phyloP scores from a whole-genome alignment of 768 basidiomycete genomes.

The Podaxis sp. region DNA sequence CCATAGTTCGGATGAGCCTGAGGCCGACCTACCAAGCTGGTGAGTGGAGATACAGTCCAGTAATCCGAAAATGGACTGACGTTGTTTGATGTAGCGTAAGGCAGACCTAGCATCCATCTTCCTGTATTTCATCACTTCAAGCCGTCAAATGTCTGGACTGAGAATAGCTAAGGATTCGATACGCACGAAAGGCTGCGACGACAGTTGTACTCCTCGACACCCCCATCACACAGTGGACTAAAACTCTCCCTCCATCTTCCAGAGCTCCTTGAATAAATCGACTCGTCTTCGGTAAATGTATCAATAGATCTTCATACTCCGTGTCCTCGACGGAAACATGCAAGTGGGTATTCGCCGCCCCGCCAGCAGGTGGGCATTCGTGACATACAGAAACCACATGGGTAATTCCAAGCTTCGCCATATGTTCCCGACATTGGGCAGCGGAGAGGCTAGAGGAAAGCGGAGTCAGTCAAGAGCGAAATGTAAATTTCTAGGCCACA shows the following conservation, averaged over 20 bases:
- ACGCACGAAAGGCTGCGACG: conserved; percentile 54
- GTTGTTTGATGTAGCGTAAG: conserved; percentile 46
- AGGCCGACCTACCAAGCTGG: conserved; percentile 31
- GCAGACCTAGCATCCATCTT: conserved; percentile 41
- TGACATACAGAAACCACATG: conserved; percentile 58
- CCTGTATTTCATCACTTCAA: conserved; percentile 48
- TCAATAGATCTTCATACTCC: conserved; percentile 55
- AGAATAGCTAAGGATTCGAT: conserved; percentile 1
- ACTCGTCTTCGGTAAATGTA: conserved; percentile 59
- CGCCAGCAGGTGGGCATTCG: conserved; percentile 44
- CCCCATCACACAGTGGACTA: conserved; percentile 76
- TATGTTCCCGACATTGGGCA: conserved; percentile 30
- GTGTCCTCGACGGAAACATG: conserved; percentile 41
- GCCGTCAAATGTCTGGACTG: background rate
- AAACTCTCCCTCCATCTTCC: conserved; percentile 47
- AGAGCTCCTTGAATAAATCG: conserved; percentile 63
- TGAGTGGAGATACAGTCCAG: background rate
- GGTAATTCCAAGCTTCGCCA: conserved; percentile 39
- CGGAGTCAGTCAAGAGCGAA: background rate
- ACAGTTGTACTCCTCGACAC: conserved; percentile 67
- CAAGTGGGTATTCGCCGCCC: conserved; percentile 30
- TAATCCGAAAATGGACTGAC: conserved; percentile 29
- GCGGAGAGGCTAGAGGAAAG: conserved; percentile 31
- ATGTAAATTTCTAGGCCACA: background rate
- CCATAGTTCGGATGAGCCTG: conserved; percentile 47